These are phyloP conservation scores for Pycnococcus provasolii DNA, from an alignment of 139 green algal genomes.

Conservation along the genomic window DNA sequence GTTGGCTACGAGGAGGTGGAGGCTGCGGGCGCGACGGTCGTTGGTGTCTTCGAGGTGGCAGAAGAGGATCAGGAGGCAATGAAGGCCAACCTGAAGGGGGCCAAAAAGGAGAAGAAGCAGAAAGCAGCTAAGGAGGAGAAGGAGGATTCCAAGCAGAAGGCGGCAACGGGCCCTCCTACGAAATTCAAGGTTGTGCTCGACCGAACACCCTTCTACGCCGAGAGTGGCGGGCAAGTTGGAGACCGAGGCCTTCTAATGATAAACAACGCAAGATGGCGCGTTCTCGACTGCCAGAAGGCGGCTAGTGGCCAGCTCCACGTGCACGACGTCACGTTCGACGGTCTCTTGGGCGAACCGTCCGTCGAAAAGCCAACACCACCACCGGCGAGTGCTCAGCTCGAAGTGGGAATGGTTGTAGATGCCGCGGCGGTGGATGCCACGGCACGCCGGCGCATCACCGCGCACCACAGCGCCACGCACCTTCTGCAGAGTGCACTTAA, in stretches of 20 bases:
- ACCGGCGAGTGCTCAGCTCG: neutral
- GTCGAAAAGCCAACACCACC: no score
- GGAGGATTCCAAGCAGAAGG: neutral
- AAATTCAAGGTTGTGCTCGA: constrained; percentile 58
- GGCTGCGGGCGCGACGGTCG: no score
- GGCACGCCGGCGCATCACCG: constrained; percentile 28
- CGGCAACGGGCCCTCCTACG: no score
- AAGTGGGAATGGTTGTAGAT: neutral
- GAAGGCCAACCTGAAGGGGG: no score
- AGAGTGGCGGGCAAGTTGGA: constrained; percentile 69
- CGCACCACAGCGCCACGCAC: constrained; percentile 86
- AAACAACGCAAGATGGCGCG: neutral
- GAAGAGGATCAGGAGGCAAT: no score
- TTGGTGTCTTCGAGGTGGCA: no score
- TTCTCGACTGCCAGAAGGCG: constrained; percentile 55
- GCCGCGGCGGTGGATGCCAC: constrained; percentile 46
- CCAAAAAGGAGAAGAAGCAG: no score
- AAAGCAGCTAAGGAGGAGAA: neutral
- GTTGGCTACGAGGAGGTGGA: constrained; percentile 40
- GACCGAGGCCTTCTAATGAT: constrained; percentile 45
- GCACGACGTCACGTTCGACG: constrained; percentile 47
- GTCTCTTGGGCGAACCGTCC: no score
- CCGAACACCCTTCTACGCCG: constrained; percentile 74
- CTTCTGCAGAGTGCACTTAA: constrained; percentile 61
- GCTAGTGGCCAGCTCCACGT: constrained; percentile 61